These are phyloP conservation scores for Trichothecium roseum DNA, from an alignment of 2,329 filamentous ascomycete species.

Conservation along the genomic window DNA sequence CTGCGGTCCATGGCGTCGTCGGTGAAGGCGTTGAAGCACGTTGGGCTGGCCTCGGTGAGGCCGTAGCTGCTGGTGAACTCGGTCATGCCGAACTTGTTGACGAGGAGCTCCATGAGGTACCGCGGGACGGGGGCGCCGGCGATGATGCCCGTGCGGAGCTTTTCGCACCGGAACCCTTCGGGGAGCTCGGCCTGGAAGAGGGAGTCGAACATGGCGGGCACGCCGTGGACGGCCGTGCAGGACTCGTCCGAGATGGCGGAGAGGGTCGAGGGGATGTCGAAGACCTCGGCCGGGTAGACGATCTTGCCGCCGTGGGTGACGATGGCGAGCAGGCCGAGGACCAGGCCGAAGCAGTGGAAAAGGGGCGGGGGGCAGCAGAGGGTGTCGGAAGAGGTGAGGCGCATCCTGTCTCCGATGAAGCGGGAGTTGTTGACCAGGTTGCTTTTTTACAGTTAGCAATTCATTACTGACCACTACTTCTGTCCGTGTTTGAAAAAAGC, in stretches of 20 bases:
- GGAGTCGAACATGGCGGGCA: conserved; percentile 77
- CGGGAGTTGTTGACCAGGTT: conserved; percentile 56
- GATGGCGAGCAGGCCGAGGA: conserved; percentile 62
- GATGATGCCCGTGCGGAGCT: conserved; percentile 65
- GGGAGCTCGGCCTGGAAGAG: conserved; percentile 37
- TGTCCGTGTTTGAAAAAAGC: no score
- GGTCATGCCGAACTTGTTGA: conserved; percentile 62
- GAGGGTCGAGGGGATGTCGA: conserved; percentile 57
- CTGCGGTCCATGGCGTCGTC: conserved; percentile 58
- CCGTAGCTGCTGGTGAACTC: conserved; percentile 64
- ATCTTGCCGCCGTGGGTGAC: conserved; percentile 68
- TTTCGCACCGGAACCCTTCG: conserved; percentile 32
- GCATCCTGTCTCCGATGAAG: conserved; percentile 66
- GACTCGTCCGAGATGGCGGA: conserved; percentile 54
- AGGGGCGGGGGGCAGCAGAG: conserved; percentile 75
- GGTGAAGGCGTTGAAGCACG: conserved; percentile 71
- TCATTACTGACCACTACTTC: no score
- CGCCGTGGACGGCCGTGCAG: conserved; percentile 69
- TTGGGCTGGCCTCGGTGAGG: conserved; percentile 69
- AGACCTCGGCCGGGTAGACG: conserved; percentile 65
- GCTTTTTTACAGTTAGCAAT: no score
- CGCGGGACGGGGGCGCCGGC: conserved; percentile 68
- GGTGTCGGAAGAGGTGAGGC: conserved; percentile 52
- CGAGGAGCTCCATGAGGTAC: conserved; percentile 63
- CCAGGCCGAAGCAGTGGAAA: conserved; percentile 79